Base-by-base conservation (phyloP, 768 basidiomycete species). In the Mycena crocata region DNA sequence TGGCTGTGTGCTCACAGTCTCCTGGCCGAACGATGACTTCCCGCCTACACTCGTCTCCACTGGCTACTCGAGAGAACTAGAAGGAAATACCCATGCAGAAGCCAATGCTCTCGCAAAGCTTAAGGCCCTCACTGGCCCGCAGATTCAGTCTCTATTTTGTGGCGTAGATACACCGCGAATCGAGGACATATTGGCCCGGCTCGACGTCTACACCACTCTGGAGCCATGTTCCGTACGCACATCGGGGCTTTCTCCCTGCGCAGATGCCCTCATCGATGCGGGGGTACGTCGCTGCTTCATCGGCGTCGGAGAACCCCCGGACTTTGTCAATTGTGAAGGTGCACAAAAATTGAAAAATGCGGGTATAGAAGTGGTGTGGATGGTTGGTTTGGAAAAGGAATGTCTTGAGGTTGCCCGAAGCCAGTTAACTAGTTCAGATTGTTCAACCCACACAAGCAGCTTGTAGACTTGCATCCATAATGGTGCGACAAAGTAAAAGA, bases 11-110 rank as follows among this genome's bases (percentile, higher is more conserved):
- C 78, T 97, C 56, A 87, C 89, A 4, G 80, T 82, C 23, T 81
- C 79, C 39, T 64, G 58, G 63, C 62, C 64, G 57, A 24, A 52
- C 35, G 23, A 48, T 57, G 35, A 32, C 48, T 45, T 44, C 21
- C 21, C 67, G 56, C 62, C 69, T 46, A 58, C 62, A 51, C 44
- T 68, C 52, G 78, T 99, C 37, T 81, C 94, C 15, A 90, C 90
- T 2, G 95, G 95, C 21, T 95, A 90, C 80, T 98, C 96, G 28
- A 86, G 98, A 73, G 96, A 98, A 75, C 84, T 98, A 0, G 83
- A 88, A 5, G 97, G 96, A 57, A 99, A 99, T 75, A 98, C 97
- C 4, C 97, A 99, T 77, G 97, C 96, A 14, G 97, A 99, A 81
- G 95, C 95, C 26, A 97, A 97, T 76, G 96, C 96, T 1, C 81